phyloP scores from a whole-genome alignment of 225 moss, liverwort and hornwort genomes.

The Physcomitrium patens region DNA sequence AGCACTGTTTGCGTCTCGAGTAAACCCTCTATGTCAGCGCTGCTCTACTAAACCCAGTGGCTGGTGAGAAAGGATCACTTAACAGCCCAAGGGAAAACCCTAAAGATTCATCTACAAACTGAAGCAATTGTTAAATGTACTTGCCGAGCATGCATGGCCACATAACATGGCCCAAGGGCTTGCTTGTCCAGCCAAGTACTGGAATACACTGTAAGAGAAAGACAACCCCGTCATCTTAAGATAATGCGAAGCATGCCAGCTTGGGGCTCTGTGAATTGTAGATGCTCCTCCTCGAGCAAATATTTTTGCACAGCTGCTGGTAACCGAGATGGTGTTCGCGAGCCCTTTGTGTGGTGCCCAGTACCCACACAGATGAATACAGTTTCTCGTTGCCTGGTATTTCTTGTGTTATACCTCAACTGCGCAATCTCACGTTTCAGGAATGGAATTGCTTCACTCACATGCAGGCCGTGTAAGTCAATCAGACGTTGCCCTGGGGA shows the following conservation, averaged over 20 bases:
- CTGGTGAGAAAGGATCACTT: constrained; percentile 21
- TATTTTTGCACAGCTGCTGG: constrained; percentile 52
- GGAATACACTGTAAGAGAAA: constrained; percentile 14
- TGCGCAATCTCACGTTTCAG: constrained; percentile 51
- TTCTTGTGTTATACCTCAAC: constrained; percentile 28
- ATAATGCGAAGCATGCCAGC: constrained; percentile 59
- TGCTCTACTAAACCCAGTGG: constrained; percentile 25
- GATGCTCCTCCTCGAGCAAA: constrained; percentile 48
- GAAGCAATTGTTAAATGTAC: constrained; percentile 37
- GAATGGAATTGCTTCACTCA: constrained; percentile 47
- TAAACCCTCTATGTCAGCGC: constrained; percentile 8
- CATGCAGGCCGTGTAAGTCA: constrained; percentile 53
- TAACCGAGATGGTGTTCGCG: constrained; percentile 44
- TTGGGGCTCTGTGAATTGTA: constrained; percentile 46
- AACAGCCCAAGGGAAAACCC: constrained; percentile 30
- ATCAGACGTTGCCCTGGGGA: constrained; percentile 44
- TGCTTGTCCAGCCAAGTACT: constrained; percentile 10
- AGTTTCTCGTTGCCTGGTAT: constrained; percentile 40
- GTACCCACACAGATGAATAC: constrained; percentile 54
- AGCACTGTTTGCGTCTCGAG: constrained; percentile 27
- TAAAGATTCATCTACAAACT: constrained; percentile 46
- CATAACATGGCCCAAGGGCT: background rate
- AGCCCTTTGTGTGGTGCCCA: constrained; percentile 55
- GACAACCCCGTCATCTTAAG: constrained; percentile 42
- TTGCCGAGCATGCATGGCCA: constrained; percentile 25